These are phyloP conservation scores for Tetrastigma voinierianum DNA, from an alignment of 164 flowering plant genomes.

Conservation along the genomic window DNA sequence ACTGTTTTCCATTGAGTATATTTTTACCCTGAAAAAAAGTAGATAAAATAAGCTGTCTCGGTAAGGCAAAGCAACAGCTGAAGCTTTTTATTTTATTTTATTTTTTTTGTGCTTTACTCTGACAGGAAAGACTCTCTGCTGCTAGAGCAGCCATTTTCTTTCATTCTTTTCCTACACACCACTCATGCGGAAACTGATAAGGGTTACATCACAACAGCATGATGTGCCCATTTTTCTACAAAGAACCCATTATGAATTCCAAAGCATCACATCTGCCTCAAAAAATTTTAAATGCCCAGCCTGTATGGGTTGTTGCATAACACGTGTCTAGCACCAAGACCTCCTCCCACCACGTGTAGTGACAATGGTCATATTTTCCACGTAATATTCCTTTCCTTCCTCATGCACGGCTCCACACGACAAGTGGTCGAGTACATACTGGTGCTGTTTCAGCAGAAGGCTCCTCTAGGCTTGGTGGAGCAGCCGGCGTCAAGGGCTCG, in stretches of 20 bases:
- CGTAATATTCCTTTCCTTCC: no score
- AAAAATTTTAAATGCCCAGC: not conserved
- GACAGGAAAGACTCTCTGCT: not conserved
- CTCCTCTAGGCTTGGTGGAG: constrained; percentile 19
- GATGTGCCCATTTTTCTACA: no score
- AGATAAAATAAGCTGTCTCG: no score
- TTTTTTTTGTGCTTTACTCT: not conserved
- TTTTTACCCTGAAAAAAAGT: no score
- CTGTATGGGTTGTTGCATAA: not conserved
- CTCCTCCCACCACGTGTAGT: not conserved
- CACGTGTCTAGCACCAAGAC: not conserved
- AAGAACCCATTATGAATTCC: no score
- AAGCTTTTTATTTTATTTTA: no score
- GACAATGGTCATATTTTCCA: no score
- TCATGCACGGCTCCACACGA: constrained; percentile 51
- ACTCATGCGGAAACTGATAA: no score
- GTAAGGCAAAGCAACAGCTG: no score
- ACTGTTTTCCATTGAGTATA: no score
- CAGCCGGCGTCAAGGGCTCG: constrained; percentile 36
- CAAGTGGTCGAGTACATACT: constrained; percentile 68
- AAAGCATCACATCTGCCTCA: not conserved
- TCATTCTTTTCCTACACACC: no score
- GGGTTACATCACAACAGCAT: no score
- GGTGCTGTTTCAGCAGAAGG: constrained; percentile 59
- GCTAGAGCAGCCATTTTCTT: not conserved